A percentile compares a stretch with the other conserved stretches of the same genome.
These are phyloP conservation scores for Xylariaceae sp. DNA, from an alignment of 2,329 filamentous ascomycete species.

Conservation along the genomic window DNA sequence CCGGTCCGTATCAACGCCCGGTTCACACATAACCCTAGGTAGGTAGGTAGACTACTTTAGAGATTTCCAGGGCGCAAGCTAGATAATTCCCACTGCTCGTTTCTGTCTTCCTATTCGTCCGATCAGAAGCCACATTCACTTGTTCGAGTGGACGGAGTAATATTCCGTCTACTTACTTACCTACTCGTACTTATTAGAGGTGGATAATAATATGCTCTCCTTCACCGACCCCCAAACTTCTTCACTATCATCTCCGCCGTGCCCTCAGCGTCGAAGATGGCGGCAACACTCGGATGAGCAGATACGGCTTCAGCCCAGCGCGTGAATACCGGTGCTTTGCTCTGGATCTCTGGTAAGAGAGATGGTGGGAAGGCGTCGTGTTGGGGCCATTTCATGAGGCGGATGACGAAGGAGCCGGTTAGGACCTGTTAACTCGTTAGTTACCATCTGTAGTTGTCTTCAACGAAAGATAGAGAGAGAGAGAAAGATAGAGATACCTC, in stretches of 20 bases:
- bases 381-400: conserved; percentile 51
- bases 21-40: too few species aligned
- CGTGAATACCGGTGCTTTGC: conserved; percentile 59
- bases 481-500: conserved; percentile 41
- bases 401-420: conserved; percentile 61
- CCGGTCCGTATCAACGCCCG: too few species aligned
- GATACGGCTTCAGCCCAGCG: conserved; percentile 60
- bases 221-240: conserved; percentile 13
- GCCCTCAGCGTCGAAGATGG: conserved; percentile 52
- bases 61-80: background rate
- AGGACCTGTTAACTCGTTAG: conserved; percentile 42
- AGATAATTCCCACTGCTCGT: background rate
- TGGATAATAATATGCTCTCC: too few species aligned
- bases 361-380: conserved; percentile 48
- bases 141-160: too few species aligned
- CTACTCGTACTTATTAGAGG: background rate
- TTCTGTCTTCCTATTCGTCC: too few species aligned
- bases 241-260: conserved; percentile 38
- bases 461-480: background rate
- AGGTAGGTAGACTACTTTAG: background rate
- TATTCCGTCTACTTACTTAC: background rate
- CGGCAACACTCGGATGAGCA: conserved; percentile 60
- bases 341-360: conserved; percentile 40
- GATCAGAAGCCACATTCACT: too few species aligned
- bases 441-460: too few species aligned